These are phyloP conservation scores for Rehmannia glutinosa DNA, from an alignment of 257 asterid species.

Conservation along the genomic window DNA sequence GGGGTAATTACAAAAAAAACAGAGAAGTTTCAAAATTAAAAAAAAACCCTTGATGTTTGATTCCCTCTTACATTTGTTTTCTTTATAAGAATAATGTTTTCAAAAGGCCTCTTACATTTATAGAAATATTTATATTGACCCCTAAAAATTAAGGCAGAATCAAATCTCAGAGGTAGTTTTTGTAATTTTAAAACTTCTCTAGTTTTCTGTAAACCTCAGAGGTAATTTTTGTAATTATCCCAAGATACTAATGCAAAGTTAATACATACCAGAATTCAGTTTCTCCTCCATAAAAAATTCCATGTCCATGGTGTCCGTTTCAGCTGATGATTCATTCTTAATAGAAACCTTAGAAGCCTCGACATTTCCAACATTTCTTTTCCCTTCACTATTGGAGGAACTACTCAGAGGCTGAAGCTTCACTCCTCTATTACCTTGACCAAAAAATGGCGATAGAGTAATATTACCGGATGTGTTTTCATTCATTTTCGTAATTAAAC, in stretches of 20 bases:
- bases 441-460: conserved; percentile 23
- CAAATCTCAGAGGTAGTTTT: too few species aligned
- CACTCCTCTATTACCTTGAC: conserved; percentile 34
- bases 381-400: conserved; percentile 39
- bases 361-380: conserved; percentile 22
- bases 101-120: too few species aligned
- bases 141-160: too few species aligned
- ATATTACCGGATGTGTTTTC: conserved; percentile 23
- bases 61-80: too few species aligned
- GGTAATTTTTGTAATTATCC: too few species aligned
- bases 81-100: too few species aligned
- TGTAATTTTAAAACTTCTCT: too few species aligned
- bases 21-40: too few species aligned
- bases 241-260: neutral
- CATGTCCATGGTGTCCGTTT: conserved; percentile 57
- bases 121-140: too few species aligned
- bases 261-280: conserved; percentile 33
- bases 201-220: too few species aligned
- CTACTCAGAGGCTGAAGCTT: conserved; percentile 36
- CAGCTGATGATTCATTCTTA: conserved; percentile 73
- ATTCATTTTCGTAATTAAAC: conserved; percentile 19
- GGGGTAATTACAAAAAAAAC: too few species aligned
- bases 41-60: too few species aligned
- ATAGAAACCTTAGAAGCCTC: conserved; percentile 23
- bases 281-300: conserved; percentile 36